Evolutionary conservation across 2,329 filamentous ascomycete species (phyloP).

Genomic region (Orbilia javanica): DNA sequence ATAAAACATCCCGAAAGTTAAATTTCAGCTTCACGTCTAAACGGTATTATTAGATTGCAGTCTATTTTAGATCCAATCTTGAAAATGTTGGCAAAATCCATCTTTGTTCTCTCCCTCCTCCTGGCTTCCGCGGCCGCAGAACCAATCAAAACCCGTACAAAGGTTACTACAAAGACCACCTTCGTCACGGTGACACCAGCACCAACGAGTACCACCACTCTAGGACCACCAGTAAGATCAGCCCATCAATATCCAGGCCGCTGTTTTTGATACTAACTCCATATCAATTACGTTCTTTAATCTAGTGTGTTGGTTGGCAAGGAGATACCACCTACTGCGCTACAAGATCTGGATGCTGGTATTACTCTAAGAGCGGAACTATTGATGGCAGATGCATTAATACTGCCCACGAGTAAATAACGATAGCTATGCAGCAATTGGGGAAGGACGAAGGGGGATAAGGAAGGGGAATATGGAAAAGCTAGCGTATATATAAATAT

Average conservation of each 20-base stretch:
- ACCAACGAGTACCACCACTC: conserved; percentile 5
- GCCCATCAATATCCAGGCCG: not conserved
- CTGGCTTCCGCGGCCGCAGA: conserved; percentile 16
- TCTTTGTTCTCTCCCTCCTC: conserved; percentile 28
- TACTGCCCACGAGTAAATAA: conserved; percentile 27
- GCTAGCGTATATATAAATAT: not conserved
- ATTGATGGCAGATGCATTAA: conserved; percentile 26
- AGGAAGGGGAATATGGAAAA: not conserved
- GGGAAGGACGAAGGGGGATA: not conserved
- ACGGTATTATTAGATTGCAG: not conserved
- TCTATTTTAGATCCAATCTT: conserved; percentile 6
- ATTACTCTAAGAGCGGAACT: conserved; percentile 13
- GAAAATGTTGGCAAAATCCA: conserved; percentile 33
- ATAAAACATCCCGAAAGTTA: not conserved
- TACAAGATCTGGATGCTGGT: conserved; percentile 18
- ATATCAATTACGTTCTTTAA: not conserved
- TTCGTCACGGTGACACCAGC: conserved; percentile 13
- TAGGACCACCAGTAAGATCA: conserved; percentile 28
- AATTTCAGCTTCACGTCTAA: not conserved
- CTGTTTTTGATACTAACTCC: conserved; percentile 1
- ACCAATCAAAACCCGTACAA: conserved; percentile 3
- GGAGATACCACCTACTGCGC: conserved; percentile 18
- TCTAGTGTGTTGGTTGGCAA: conserved; percentile 20
- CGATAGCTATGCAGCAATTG: not conserved
- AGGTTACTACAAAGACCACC: not conserved